Evolutionary conservation across 2,329 filamentous ascomycete genomes (phyloP), one percentile per base, ranked within the genome.

Genomic region (Aureobasidium pullulans): DNA sequence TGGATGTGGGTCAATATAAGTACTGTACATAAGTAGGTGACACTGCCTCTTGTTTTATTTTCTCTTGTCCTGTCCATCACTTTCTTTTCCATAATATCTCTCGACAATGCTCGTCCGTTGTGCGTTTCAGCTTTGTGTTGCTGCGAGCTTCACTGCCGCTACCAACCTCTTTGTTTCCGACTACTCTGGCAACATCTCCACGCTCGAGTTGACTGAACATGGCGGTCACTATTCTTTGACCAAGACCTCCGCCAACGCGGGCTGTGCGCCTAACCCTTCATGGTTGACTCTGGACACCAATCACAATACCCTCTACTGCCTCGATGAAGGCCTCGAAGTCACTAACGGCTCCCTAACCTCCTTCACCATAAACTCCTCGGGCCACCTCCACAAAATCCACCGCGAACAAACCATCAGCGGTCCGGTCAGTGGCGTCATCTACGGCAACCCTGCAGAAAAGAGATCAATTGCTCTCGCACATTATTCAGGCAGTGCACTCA

Each of bases 211-310:
- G 42, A 68, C 63, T 15, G 66, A 68, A 19, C 61, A 40, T 53
- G 62, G 67, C 39, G 67, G 66, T 36, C 63, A 58, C n/a, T 71
- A 72, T 62, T 66, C 66, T 59, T 75, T 85, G 61, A 70, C 73
- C 64, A 66, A 70, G 19, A 69, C 79, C 16, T 75, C 75, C 54
- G 75, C 74, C 23, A 75, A 73, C 54, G 73, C 72, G 5, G 72
- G 73, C 36, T 86, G 84, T 69, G 80, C 76, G 9, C 70, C 74
- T 1, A 80, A 78, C 61, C 81, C 84, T 5, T 80, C 82, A 10
- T 88, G 84, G 84, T 72, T 87, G 60, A 81, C 81, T 19, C 75
- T 84, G 19, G 80, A 84, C 66, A 69, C 75, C 60, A 66, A 72
- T 47, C 75, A 77, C 62, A 73, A 74, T 23, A 69, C 77, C 11